Conservation (phyloP, 2,329 filamentous ascomycete genomes). For the Dothistroma septosporum region DNA sequence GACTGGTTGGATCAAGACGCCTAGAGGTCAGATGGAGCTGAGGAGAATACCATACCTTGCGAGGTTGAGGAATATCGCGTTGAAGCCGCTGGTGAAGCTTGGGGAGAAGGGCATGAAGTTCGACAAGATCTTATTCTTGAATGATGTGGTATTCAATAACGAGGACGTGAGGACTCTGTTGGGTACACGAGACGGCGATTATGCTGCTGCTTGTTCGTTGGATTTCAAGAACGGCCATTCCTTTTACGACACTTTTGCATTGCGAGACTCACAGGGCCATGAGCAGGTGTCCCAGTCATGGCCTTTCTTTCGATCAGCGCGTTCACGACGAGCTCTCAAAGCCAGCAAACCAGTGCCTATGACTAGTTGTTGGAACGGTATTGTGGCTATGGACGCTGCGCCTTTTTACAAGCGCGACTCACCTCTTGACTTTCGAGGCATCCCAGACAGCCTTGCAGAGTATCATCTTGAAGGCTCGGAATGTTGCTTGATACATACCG, state of each 20-base stretch:
- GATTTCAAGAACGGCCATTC: slow-evolving; percentile 54
- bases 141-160: slow-evolving; percentile 59
- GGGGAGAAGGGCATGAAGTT: slow-evolving; percentile 49
- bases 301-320: slow-evolving; percentile 54
- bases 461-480: slow-evolving; percentile 70
- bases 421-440: slow-evolving; percentile 58
- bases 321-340: slow-evolving; percentile 54
- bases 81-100: slow-evolving; percentile 56
- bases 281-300: slow-evolving; percentile 53
- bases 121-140: slow-evolving; percentile 59
- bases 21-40: slow-evolving; percentile 51
- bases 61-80: slow-evolving; percentile 58
- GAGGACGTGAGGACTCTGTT: slow-evolving; percentile 55
- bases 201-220: slow-evolving; percentile 59
- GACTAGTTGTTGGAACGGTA: slow-evolving; percentile 63
- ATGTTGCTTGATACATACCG: slow-evolving; percentile 72
- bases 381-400: slow-evolving; percentile 48
- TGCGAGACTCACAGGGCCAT: slow-evolving; percentile 52
- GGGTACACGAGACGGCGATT: slow-evolving; percentile 55
- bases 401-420: slow-evolving; percentile 48
- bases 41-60: slow-evolving; percentile 67
- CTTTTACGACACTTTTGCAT: slow-evolving; percentile 62
- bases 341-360: slow-evolving; percentile 54
- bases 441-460: slow-evolving; percentile 56
- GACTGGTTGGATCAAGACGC: slow-evolving; percentile 62